Conservation (phyloP, 352 stramenopile species). For the Pythium periplocum region DNA sequence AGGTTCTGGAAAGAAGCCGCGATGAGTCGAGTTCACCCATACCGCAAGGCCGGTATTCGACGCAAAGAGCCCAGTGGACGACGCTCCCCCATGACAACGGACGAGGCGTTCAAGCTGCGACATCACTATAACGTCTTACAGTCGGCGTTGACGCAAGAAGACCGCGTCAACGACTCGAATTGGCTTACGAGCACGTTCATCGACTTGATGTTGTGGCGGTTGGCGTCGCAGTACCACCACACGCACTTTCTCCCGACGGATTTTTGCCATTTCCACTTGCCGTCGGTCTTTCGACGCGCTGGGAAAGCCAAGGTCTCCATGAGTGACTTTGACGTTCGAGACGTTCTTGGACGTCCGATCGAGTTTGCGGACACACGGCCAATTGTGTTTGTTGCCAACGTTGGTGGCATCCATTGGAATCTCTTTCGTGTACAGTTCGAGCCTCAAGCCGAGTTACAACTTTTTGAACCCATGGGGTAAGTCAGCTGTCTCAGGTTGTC, state of each 20-base stretch:
- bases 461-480: conserved; percentile 87
- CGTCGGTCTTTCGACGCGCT: conserved; percentile 16
- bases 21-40: no score
- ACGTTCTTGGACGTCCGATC: conserved; percentile 64
- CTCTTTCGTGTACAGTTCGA: conserved; percentile 77
- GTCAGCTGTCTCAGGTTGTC: conserved; percentile 6
- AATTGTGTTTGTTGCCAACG: conserved; percentile 83
- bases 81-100: no score
- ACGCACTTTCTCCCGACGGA: conserved; percentile 84
- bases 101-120: neutral
- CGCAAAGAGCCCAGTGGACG: no score
- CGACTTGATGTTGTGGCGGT: conserved; percentile 77
- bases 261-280: conserved; percentile 70
- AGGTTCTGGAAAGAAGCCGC: no score
- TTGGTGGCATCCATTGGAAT: conserved; percentile 84
- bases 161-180: conserved; percentile 66
- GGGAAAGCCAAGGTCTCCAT: neutral
- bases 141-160: conserved; percentile 45
- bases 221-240: conserved; percentile 60
- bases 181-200: conserved; percentile 86
- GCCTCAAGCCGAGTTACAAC: conserved; percentile 61
- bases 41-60: no score
- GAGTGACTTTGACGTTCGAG: conserved; percentile 35
- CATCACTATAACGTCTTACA: conserved; percentile 32
- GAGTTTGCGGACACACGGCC: conserved; percentile 50